phyloP scores from a whole-genome alignment of 1,284 basidiomycete species.

The Peniophora sp. region DNA sequence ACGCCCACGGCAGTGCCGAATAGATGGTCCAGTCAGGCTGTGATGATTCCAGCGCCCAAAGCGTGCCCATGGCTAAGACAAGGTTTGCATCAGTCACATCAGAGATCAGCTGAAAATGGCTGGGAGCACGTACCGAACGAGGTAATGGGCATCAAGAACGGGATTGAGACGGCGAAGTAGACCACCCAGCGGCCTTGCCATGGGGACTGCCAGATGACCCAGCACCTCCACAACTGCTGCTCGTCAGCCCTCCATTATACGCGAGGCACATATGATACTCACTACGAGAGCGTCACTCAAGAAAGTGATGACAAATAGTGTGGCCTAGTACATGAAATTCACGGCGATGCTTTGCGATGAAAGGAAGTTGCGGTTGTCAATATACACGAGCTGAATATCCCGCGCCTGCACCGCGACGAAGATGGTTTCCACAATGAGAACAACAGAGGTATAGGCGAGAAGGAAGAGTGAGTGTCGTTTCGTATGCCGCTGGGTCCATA shows the following conservation, averaged over 20 bases:
- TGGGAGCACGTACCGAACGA: background rate
- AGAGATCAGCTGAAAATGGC: background rate
- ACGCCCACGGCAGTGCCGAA: slow-evolving; percentile 11
- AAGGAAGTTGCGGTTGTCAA: slow-evolving; percentile 21
- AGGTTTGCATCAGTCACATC: background rate
- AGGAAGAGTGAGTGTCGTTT: background rate
- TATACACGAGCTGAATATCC: slow-evolving; percentile 18
- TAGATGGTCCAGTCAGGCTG: slow-evolving; percentile 14
- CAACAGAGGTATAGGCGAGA: slow-evolving; percentile 17
- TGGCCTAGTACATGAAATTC: slow-evolving; percentile 11
- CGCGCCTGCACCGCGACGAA: slow-evolving; percentile 20
- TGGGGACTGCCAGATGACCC: slow-evolving; percentile 14
- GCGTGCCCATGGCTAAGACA: slow-evolving; percentile 1
- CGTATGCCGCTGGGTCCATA: background rate
- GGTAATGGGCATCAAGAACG: background rate
- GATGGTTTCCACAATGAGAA: slow-evolving; percentile 23
- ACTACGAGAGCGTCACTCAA: slow-evolving; percentile 21
- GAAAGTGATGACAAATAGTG: slow-evolving; percentile 14
- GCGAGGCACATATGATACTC: slow-evolving; percentile 1
- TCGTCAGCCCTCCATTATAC: too few relatives aligned
- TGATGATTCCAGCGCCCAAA: slow-evolving; percentile 7
- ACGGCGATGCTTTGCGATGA: slow-evolving; percentile 11
- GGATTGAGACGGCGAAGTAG: background rate
- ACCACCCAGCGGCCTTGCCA: background rate
- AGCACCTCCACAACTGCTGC: slow-evolving; percentile 17